phyloP scores from a whole-genome alignment of 2,329 filamentous ascomycete genomes.

The Claviceps sp. region DNA sequence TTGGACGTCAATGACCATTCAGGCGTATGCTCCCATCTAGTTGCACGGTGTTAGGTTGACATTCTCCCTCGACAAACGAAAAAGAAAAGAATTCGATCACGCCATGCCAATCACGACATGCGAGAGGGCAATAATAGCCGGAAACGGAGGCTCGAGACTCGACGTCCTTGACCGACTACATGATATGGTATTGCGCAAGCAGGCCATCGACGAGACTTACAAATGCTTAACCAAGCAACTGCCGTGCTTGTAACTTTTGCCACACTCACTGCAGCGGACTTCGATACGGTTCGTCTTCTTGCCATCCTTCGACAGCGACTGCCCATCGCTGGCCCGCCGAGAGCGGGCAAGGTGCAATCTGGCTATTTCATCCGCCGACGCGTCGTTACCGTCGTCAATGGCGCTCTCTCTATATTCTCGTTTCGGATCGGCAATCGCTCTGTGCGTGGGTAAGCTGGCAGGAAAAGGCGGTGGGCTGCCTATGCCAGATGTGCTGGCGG shows the following conservation, averaged over 20 bases:
- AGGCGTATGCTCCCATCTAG: conserved; percentile 97
- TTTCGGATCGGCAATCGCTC: conserved; percentile 36
- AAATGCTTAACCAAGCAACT: conserved; percentile 99
- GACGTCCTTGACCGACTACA: not conserved
- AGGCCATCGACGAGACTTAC: conserved; percentile 57
- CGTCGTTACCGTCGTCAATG: conserved; percentile 53
- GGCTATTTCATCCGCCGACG: conserved; percentile 40
- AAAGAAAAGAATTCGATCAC: not conserved
- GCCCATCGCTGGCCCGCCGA: conserved; percentile 70
- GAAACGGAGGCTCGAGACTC: not conserved
- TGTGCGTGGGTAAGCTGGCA: conserved; percentile 51
- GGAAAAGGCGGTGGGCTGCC: conserved; percentile 50
- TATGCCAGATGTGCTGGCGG: conserved; percentile 19
- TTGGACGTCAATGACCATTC: conserved; percentile 97
- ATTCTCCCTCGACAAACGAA: not conserved
- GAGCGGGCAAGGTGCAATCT: conserved; percentile 36
- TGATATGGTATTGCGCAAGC: conserved; percentile 10
- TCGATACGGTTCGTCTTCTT: conserved; percentile 75
- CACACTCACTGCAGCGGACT: conserved; percentile 92
- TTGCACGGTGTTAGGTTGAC: conserved; percentile 5
- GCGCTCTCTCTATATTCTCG: conserved; percentile 43
- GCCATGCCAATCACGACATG: not conserved
- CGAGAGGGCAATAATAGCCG: not conserved
- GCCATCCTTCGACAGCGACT: conserved; percentile 67
- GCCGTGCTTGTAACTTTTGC: conserved; percentile 99